These are phyloP conservation scores for Penicillium macrosclerotiorum DNA, from an alignment of 495 filamentous ascomycete genomes.

Conservation along the genomic window DNA sequence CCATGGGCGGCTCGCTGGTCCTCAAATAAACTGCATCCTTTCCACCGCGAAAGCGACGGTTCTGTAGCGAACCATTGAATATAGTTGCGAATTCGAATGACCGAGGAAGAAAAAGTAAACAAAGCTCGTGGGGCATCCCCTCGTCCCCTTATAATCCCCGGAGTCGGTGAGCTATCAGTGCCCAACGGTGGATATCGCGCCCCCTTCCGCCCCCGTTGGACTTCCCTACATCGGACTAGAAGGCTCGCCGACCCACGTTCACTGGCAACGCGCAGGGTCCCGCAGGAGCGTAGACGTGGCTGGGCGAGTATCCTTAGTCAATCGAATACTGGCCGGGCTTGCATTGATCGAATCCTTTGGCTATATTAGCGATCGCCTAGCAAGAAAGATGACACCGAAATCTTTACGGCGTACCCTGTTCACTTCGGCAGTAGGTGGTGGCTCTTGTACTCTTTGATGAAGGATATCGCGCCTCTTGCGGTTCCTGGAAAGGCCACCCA, in stretches of 20 bases:
- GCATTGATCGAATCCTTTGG: too few species aligned
- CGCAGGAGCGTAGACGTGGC: neutral
- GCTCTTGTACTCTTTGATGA: too few species aligned
- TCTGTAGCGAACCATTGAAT: constrained; percentile 2
- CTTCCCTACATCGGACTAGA: constrained; percentile 13
- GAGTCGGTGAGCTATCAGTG: constrained; percentile 26
- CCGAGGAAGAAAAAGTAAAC: neutral
- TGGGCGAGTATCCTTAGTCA: neutral
- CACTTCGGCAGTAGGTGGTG: too few species aligned
- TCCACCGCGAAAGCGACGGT: constrained; percentile 3
- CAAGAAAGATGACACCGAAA: too few species aligned
- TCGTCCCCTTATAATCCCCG: neutral
- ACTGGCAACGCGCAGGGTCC: constrained; percentile 8
- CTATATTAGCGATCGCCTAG: too few species aligned
- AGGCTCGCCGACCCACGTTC: constrained; percentile 6
- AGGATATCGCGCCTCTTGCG: too few species aligned
- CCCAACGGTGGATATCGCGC: constrained; percentile 24
- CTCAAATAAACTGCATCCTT: neutral
- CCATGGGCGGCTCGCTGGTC: constrained; percentile 18
- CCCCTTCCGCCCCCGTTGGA: too few species aligned
- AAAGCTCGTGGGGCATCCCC: constrained; percentile 4
- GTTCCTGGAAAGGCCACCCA: too few species aligned
- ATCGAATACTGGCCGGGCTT: too few species aligned
- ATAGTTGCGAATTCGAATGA: too few species aligned
- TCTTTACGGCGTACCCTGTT: too few species aligned